Base-by-base conservation (phyloP, 495 filamentous ascomycete species). In the Aspergillus affinis region DNA sequence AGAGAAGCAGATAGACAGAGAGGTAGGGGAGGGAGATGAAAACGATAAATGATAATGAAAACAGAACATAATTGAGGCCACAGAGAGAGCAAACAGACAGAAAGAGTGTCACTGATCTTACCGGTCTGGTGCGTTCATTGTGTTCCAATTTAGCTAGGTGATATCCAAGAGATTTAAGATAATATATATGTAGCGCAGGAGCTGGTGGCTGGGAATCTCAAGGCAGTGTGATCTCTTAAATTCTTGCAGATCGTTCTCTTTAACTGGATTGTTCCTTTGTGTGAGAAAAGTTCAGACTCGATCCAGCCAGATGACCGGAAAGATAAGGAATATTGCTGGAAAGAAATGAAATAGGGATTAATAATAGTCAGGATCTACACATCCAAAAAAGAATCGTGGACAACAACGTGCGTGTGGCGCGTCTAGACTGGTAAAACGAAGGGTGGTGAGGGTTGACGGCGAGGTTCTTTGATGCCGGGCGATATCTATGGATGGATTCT, bases 71-170 rank as follows among this genome's bases (percentile, higher is more conserved):
- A 26, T 4, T 26, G 23, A 26, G 2, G 23, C 23, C 23, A 26
- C 23, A 20, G 32, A 36, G 19, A 30, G 47, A 51, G 44, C 7
- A 29, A 44, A 51, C 30, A 51, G 32, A 30, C 48, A 50, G 21
- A 48, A 61, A 18, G 9, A 30, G 63, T 58, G 27, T 32, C 52
- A 45, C 12, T 29, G 12, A 51, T 62, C 74, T 69, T 70, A 80
- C 88, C 88, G 79, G 65, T 90, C 88, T 21, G 88, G 88, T 2
- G 88, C 88, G 71, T 90, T 90, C 87, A 90, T 90, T 20, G 70
- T 82, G 70, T 45, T 48, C 26, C 5, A 44, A 48, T 8, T 17
- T 46, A 13, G 17, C 7, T 32, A 5, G 9, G 5, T 5, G 30
- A 55, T 55, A 52, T 52, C 27, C 50, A 49, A 61, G 13, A 55